These are phyloP conservation scores for Raffaelea albimanens DNA, from an alignment of 2,329 filamentous ascomycete species.

Conservation along the genomic window DNA sequence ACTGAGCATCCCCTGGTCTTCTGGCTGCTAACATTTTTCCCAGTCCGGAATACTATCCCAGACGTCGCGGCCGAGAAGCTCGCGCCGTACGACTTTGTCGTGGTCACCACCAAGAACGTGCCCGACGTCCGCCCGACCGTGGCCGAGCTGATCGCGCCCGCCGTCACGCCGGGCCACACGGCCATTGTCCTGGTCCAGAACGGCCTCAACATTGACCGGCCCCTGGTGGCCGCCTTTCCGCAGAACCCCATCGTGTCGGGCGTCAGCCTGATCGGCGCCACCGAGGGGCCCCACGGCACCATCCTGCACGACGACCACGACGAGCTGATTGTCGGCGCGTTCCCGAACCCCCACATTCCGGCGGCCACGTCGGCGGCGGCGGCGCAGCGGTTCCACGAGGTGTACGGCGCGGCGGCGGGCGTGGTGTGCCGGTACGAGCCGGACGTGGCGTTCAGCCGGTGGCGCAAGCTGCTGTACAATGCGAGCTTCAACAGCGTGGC, in stretches of 20 bases:
- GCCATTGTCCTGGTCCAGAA: constrained; percentile 11
- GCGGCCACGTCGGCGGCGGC: not conserved
- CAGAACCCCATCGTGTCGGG: constrained; percentile 8
- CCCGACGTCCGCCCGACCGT: constrained; percentile 8
- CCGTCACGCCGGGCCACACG: constrained; percentile 8
- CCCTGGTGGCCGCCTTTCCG: constrained; percentile 8
- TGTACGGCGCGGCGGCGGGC: constrained; percentile 67
- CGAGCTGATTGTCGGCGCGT: not conserved
- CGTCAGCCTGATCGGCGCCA: constrained; percentile 3
- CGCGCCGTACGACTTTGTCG: constrained; percentile 8
- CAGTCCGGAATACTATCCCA: constrained; percentile 4
- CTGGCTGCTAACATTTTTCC: not conserved
- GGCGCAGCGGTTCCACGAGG: constrained; percentile 1
- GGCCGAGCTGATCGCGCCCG: constrained; percentile 8
- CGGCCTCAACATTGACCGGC: constrained; percentile 10
- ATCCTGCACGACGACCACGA: constrained; percentile 3
- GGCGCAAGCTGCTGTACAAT: constrained; percentile 10
- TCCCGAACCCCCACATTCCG: not conserved
- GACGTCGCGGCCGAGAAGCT: not conserved
- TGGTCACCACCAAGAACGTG: constrained; percentile 11
- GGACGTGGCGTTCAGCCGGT: constrained; percentile 6
- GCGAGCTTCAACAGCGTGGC: constrained; percentile 7
- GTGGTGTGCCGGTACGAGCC: constrained; percentile 58
- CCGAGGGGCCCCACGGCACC: not conserved
- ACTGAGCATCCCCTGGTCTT: not conserved